Percentiles rank a stretch among this genome's conserved stretches.
These are phyloP conservation scores for Ramularia endophylla DNA, from an alignment of 2,329 filamentous ascomycete species.

Conservation along the genomic window DNA sequence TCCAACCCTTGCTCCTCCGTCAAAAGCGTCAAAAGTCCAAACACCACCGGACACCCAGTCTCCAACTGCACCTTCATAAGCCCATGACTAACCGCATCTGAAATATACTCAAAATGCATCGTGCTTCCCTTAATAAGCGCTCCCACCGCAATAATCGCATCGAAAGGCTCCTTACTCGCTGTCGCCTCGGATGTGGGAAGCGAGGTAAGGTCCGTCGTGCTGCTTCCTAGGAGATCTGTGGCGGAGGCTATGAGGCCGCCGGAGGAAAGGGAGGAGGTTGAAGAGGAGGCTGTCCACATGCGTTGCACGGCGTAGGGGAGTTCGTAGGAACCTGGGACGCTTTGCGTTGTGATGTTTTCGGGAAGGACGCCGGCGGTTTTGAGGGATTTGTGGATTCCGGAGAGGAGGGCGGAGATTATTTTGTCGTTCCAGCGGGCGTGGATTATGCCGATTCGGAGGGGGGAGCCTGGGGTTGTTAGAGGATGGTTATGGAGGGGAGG, in stretches of 20 bases:
- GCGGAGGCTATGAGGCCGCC: constrained; percentile 56
- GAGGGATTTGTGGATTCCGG: constrained; percentile 73
- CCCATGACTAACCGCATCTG: constrained; percentile 82
- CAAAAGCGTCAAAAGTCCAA: constrained; percentile 85
- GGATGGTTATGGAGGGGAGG: background rate
- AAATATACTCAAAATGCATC: constrained; percentile 99
- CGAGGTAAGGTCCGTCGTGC: constrained; percentile 60
- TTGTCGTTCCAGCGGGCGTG: constrained; percentile 92
- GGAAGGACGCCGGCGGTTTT: constrained; percentile 73
- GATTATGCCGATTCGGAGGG: constrained; percentile 85
- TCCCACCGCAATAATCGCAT: constrained; percentile 91
- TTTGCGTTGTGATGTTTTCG: constrained; percentile 82
- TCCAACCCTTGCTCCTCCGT: constrained; percentile 81
- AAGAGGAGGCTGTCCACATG: constrained; percentile 48
- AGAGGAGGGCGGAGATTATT: constrained; percentile 80
- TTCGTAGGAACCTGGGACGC: constrained; percentile 91
- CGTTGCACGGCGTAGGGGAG: constrained; percentile 84
- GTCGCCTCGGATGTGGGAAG: constrained; percentile 26
- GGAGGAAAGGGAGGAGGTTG: constrained; percentile 59
- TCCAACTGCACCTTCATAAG: constrained; percentile 94
- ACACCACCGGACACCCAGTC: constrained; percentile 80
- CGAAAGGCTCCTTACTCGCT: constrained; percentile 58
- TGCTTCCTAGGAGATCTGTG: constrained; percentile 68
- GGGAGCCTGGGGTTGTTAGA: constrained; percentile 36
- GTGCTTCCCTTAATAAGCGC: constrained; percentile 98